A percentile compares a stretch with the other conserved stretches of the same genome.
These are phyloP conservation scores for Syzygium grande DNA, from an alignment of 345 rosid genomes.

Conservation along the genomic window DNA sequence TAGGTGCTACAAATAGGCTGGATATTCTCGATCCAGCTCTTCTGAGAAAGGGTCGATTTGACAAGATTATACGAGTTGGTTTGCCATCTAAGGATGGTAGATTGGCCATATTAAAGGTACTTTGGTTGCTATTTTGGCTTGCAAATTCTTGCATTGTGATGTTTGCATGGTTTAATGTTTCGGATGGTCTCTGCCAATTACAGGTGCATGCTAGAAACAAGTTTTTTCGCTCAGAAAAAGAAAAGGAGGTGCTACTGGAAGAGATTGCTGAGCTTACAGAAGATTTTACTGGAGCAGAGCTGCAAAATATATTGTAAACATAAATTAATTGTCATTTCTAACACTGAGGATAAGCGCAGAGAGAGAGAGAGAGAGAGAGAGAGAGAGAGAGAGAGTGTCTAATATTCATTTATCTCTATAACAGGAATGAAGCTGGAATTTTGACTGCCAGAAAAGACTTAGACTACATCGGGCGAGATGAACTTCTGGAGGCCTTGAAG, in stretches of 20 bases:
- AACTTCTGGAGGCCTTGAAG: slow-evolving; percentile 87
- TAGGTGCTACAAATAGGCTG: slow-evolving; percentile 95
- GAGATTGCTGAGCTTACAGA: slow-evolving; percentile 79
- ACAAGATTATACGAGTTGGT: slow-evolving; percentile 92
- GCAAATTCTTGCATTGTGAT: background rate
- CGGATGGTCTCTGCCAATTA: background rate
- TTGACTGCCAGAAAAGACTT: slow-evolving; percentile 93
- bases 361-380: background rate
- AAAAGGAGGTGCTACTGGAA: slow-evolving; percentile 60
- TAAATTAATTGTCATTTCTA: background rate
- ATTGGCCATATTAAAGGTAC: slow-evolving; percentile 82
- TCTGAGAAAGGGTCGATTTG: slow-evolving; percentile 95
- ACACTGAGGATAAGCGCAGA: background rate
- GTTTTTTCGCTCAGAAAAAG: slow-evolving; percentile 70
- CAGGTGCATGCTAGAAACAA: slow-evolving; percentile 98
- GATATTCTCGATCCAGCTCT: slow-evolving; percentile 97
- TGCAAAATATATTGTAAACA: slow-evolving; percentile 81
- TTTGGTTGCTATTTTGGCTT: background rate
- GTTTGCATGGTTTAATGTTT: background rate
- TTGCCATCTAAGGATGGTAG: slow-evolving; percentile 91
- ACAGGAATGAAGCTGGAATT: slow-evolving; percentile 97
- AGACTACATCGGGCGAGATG: slow-evolving; percentile 80
- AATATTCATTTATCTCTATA: slow-evolving; percentile 14
- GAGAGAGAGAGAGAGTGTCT: slow-evolving; percentile 1
- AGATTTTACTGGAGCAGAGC: slow-evolving; percentile 96